These are phyloP conservation scores for Exidia glandulosa DNA, from an alignment of 768 basidiomycete genomes.

Conservation along the genomic window DNA sequence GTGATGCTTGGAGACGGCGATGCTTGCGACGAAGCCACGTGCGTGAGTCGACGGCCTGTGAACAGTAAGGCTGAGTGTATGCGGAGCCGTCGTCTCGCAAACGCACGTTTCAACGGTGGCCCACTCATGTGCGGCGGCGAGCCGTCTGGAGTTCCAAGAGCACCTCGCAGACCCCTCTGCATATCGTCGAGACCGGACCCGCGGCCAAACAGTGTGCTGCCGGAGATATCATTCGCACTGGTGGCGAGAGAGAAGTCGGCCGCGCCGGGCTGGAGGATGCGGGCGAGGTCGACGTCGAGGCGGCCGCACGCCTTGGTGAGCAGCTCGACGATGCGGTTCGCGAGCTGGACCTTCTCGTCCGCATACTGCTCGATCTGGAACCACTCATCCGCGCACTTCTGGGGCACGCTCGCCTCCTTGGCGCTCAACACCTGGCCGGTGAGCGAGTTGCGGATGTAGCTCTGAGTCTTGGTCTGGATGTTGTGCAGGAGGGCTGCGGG, in stretches of 20 bases:
- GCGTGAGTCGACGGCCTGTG: neutral
- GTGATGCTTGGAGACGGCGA: slow-evolving; percentile 3
- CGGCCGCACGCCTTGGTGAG: slow-evolving; percentile 44
- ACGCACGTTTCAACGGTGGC: neutral
- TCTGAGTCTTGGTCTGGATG: slow-evolving; percentile 32
- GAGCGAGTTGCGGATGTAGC: slow-evolving; percentile 32
- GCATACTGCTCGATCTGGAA: slow-evolving; percentile 27
- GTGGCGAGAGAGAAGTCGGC: neutral
- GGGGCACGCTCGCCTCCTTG: slow-evolving; percentile 27
- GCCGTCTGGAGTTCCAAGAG: slow-evolving; percentile 5
- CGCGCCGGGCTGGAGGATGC: slow-evolving; percentile 14
- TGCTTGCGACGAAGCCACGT: neutral
- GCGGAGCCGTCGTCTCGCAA: neutral
- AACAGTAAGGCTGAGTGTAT: neutral
- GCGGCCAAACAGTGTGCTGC: neutral
- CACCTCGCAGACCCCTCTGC: neutral
- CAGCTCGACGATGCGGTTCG: slow-evolving; percentile 26
- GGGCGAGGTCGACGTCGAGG: slow-evolving; percentile 28
- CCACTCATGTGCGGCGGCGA: slow-evolving; percentile 3
- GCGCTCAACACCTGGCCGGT: neutral
- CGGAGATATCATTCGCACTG: neutral
- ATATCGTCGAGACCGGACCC: neutral
- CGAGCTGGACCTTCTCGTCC: slow-evolving; percentile 32
- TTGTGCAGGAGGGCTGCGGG: slow-evolving; percentile 17
- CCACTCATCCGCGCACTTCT: slow-evolving; percentile 21